Conservation (phyloP, 2,329 filamentous ascomycete genomes). For the Aspergillus pseudoviridinutans region DNA sequence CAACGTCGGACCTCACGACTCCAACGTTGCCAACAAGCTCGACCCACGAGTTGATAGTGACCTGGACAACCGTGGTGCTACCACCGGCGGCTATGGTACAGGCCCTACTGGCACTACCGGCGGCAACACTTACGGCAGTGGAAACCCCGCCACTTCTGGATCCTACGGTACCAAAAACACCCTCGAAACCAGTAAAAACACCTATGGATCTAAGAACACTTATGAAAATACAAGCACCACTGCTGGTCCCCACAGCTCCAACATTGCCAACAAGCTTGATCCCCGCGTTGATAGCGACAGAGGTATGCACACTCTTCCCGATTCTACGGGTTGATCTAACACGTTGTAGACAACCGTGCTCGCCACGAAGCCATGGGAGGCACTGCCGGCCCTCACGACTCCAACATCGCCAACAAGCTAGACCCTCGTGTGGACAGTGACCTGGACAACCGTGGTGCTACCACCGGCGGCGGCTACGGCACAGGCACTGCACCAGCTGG, state of each 20-base stretch:
- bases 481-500: neutral
- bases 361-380: neutral
- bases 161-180: neutral
- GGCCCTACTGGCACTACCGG: no score
- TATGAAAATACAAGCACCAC: conserved; percentile 2
- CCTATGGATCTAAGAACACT: neutral
- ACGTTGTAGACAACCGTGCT: conserved; percentile 13
- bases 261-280: conserved; percentile 22
- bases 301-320: no score
- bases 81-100: no score
- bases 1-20: no score
- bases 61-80: no score
- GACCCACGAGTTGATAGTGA: no score
- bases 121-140: no score
- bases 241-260: conserved; percentile 22
- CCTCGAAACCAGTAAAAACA: neutral
- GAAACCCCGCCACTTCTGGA: conserved; percentile 1
- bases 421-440: conserved; percentile 15
- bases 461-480: no score
- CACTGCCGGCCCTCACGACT: conserved; percentile 10
- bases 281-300: no score
- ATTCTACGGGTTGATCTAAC: no score
- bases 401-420: conserved; percentile 27
- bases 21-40: no score
- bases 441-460: conserved; percentile 8